phyloP scores from a whole-genome alignment of 352 stramenopile genomes.

The Globisporangium abappressorium region DNA sequence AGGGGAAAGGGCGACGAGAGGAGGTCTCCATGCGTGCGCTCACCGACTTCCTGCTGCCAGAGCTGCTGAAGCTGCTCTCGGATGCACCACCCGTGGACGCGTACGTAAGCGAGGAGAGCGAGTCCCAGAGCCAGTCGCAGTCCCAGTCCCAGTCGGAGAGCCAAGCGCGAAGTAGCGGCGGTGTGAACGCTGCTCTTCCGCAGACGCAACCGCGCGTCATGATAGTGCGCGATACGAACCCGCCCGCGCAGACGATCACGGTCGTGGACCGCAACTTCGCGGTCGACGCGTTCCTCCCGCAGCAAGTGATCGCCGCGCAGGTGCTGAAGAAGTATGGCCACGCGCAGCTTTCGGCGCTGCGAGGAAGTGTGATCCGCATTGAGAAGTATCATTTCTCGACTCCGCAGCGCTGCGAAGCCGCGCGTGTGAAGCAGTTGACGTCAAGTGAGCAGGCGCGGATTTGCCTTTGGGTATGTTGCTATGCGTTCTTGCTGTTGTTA shows the following conservation, averaged over 20 bases:
- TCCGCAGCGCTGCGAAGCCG: constrained; percentile 27
- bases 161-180: constrained; percentile 16
- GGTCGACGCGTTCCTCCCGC: constrained; percentile 50
- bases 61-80: constrained; percentile 50
- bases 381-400: constrained; percentile 66
- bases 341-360: constrained; percentile 37
- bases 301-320: constrained; percentile 11
- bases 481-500: background rate
- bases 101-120: constrained; percentile 52
- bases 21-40: constrained; percentile 23
- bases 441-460: constrained; percentile 20
- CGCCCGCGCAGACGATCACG: constrained; percentile 33
- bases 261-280: constrained; percentile 49
- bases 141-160: constrained; percentile 10
- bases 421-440: constrained; percentile 18
- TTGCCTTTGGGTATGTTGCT: constrained; percentile 30
- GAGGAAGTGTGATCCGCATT: constrained; percentile 50
- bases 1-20: background rate
- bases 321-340: constrained; percentile 27
- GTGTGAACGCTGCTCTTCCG: background rate
- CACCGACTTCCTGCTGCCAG: constrained; percentile 52
- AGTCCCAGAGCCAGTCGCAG: constrained; percentile 19
- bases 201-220: constrained; percentile 32
- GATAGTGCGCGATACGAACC: constrained; percentile 46
- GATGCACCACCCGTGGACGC: constrained; percentile 30